Conservation (phyloP, 1,284 basidiomycete genomes). For the Rhodotorula sp. region DNA sequence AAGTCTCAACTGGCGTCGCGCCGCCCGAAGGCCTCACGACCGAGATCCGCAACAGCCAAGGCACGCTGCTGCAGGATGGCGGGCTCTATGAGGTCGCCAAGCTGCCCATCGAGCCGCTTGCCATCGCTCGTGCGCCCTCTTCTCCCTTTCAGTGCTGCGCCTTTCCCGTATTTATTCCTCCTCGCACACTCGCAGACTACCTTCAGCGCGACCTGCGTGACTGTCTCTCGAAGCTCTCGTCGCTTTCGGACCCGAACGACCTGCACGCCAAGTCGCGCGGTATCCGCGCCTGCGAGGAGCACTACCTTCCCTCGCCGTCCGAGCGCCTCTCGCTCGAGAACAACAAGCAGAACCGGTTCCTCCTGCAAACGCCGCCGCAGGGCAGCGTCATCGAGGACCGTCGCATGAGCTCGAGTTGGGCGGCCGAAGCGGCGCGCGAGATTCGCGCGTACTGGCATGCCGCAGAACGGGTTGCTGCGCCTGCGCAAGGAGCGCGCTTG, state of each 20-base stretch:
- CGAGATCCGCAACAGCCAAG: constrained; percentile 26
- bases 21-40: constrained; percentile 3
- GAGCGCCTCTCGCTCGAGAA: constrained; percentile 10
- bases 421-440: constrained; percentile 16
- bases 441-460: constrained; percentile 18
- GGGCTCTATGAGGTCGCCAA: constrained; percentile 20
- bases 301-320: constrained; percentile 26
- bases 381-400: constrained; percentile 23
- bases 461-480: background rate
- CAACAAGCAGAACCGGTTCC: constrained; percentile 24
- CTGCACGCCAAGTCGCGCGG: constrained; percentile 23
- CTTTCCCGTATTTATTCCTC: no score
- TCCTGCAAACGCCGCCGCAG: constrained; percentile 12
- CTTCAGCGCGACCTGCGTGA: constrained; percentile 35
- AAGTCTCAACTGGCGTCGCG: background rate
- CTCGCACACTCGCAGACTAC: constrained; percentile 22
- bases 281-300: constrained; percentile 24
- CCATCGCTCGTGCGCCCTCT: constrained; percentile 25
- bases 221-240: constrained; percentile 28
- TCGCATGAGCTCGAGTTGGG: constrained; percentile 26
- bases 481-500: background rate
- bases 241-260: constrained; percentile 27
- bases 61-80: constrained; percentile 15
- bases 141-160: background rate
- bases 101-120: constrained; percentile 32